A percentile compares a stretch with the other conserved stretches of the same genome.
Evolutionary conservation across 2,329 filamentous ascomycete species (phyloP).

Genomic region (Parastagonospora nodorum): DNA sequence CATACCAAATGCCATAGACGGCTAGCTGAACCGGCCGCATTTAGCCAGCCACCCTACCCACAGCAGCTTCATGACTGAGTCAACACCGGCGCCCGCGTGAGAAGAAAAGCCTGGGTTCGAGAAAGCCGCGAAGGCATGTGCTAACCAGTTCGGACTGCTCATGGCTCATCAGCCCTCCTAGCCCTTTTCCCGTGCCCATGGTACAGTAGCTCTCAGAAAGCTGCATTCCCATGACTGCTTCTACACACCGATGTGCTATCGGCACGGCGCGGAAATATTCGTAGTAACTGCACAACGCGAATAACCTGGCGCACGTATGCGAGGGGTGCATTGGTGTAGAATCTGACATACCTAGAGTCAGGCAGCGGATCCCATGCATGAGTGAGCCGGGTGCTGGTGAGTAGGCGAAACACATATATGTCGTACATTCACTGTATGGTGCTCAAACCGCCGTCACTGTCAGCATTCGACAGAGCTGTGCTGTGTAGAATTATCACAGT

Average conservation of each 20-base stretch:
- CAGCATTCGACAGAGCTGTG: not conserved
- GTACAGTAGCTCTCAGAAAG: constrained; percentile 8
- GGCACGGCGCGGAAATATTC: constrained; percentile 14
- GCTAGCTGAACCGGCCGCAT: constrained; percentile 28
- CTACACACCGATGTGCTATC: constrained; percentile 10
- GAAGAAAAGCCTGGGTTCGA: constrained; percentile 29
- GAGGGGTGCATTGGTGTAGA: constrained; percentile 6
- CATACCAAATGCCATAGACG: constrained; percentile 22
- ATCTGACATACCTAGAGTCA: constrained; percentile 4
- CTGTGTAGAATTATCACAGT: not conserved
- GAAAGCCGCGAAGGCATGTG: constrained; percentile 25
- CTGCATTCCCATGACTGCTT: constrained; percentile 14
- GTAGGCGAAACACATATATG: constrained; percentile 1
- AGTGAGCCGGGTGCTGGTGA: constrained; percentile 1
- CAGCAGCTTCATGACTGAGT: constrained; percentile 18
- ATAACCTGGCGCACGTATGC: constrained; percentile 8
- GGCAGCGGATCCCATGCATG: constrained; percentile 3
- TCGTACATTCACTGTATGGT: constrained; percentile 1
- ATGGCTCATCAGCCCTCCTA: constrained; percentile 3
- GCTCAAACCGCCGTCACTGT: constrained; percentile 3
- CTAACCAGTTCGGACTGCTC: constrained; percentile 12
- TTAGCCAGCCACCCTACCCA: constrained; percentile 27
- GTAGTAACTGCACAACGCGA: constrained; percentile 3
- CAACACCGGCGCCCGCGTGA: constrained; percentile 25
- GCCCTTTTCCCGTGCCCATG: constrained; percentile 17